A percentile compares a stretch with the other conserved stretches of the same genome.
Conservation (phyloP, 2,329 filamentous ascomycete genomes). For the Pestalotiopsis sp. region DNA sequence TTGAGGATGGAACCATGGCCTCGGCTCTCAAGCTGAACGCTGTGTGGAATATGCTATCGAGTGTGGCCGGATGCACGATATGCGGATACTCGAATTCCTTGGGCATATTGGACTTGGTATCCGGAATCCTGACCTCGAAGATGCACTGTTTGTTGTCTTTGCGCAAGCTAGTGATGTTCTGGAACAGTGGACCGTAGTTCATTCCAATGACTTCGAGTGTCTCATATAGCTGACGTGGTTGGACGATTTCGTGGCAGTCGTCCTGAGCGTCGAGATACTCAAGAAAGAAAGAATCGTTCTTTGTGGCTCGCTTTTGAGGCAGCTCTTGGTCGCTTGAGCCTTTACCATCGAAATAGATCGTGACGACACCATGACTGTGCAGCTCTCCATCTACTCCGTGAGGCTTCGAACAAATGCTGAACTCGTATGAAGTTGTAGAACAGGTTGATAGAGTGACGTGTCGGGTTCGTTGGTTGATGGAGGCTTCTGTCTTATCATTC, state of each 20-base stretch:
- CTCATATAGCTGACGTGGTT: constrained; percentile 52
- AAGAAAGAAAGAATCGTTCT: constrained; percentile 25
- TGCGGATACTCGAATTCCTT: constrained; percentile 54
- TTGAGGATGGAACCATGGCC: constrained; percentile 52
- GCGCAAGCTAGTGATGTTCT: constrained; percentile 43
- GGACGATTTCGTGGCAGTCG: constrained; percentile 35
- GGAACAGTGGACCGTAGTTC: constrained; percentile 53
- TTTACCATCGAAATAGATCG: constrained; percentile 25
- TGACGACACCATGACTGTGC: constrained; percentile 39
- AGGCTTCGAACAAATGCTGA: constrained; percentile 50
- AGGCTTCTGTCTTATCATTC: background rate
- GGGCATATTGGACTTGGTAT: constrained; percentile 57
- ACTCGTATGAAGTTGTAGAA: constrained; percentile 32
- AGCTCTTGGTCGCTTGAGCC: background rate
- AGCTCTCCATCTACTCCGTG: constrained; percentile 43
- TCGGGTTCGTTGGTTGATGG: constrained; percentile 13
- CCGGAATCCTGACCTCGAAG: constrained; percentile 44
- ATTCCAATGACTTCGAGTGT: constrained; percentile 52
- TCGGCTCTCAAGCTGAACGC: constrained; percentile 46
- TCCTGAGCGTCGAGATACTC: constrained; percentile 16
- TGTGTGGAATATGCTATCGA: constrained; percentile 59
- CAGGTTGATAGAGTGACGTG: constrained; percentile 15
- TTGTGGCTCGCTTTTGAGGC: constrained; percentile 16
- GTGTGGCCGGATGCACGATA: constrained; percentile 58
- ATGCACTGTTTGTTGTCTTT: constrained; percentile 37